Conservation (phyloP, 2,329 filamentous ascomycete species). For the Verticillium klebahnii region DNA sequence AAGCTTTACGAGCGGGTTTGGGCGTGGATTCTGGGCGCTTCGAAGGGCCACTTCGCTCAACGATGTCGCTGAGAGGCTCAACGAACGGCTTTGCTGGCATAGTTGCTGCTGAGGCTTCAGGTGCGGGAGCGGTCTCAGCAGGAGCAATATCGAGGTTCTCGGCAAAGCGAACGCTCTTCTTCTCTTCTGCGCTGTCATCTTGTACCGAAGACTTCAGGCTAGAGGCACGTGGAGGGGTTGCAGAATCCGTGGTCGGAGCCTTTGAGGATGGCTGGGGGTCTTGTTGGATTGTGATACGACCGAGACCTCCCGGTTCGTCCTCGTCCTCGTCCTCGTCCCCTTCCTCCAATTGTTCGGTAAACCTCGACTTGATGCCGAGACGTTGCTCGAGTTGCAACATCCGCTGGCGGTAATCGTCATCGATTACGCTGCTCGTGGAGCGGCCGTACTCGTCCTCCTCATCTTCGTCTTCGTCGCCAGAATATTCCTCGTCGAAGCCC, state of each 20-base stretch:
- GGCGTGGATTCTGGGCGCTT: conserved; percentile 11
- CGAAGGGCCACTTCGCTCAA: conserved; percentile 36
- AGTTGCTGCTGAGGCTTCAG: background rate
- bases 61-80: conserved; percentile 48
- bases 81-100: conserved; percentile 25
- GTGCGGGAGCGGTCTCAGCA: conserved; percentile 21
- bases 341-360: conserved; percentile 29
- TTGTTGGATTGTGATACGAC: conserved; percentile 47
- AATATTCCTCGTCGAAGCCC: conserved; percentile 44
- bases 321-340: conserved; percentile 30
- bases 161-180: conserved; percentile 81
- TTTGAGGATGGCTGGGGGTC: conserved; percentile 4
- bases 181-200: conserved; percentile 22
- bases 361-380: conserved; percentile 55
- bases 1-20: conserved; percentile 32
- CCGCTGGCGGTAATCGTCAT: conserved; percentile 69
- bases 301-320: conserved; percentile 47
- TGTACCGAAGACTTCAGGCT: conserved; percentile 11
- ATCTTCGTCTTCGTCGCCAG: conserved; percentile 51
- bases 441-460: conserved; percentile 75
- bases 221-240: background rate
- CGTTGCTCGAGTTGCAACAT: conserved; percentile 85
- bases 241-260: background rate
- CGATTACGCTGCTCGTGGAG: conserved; percentile 61
- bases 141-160: conserved; percentile 65